Evolutionary conservation across 1,284 basidiomycete species (phyloP).

Genomic region (Sporisorium reilianum): DNA sequence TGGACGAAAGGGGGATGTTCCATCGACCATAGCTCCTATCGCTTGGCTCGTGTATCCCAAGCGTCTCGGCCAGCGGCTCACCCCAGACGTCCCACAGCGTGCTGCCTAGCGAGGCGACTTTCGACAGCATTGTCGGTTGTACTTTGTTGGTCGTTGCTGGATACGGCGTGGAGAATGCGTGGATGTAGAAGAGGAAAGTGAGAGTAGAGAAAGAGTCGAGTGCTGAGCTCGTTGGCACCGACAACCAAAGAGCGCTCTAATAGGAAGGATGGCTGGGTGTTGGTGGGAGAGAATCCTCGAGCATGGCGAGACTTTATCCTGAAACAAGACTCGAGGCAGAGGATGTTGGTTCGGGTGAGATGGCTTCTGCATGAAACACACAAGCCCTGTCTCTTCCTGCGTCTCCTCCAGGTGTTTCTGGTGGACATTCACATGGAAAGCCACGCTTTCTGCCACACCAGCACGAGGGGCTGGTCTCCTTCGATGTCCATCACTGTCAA

Average conservation of each 20-base stretch:
- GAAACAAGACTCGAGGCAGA: background rate
- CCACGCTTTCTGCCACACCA: no score
- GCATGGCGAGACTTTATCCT: background rate
- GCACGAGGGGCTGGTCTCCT: no score
- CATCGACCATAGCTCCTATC: constrained; percentile 61
- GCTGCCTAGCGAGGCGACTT: constrained; percentile 14
- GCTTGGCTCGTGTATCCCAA: constrained; percentile 49
- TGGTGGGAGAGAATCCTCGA: background rate
- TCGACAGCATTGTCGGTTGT: background rate
- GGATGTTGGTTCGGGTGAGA: background rate
- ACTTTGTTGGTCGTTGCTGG: background rate
- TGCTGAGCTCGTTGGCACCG: constrained; percentile 6
- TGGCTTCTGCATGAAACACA: background rate
- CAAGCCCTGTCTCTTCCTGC: background rate
- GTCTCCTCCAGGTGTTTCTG: background rate
- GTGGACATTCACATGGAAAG: no score
- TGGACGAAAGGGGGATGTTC: constrained; percentile 60
- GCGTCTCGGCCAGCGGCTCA: constrained; percentile 44
- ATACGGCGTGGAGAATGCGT: no score
- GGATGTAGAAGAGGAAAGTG: background rate
- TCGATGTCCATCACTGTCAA: no score
- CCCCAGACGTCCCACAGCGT: constrained; percentile 60
- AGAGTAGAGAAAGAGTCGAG: background rate
- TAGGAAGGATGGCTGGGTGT: background rate
- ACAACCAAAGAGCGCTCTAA: constrained; percentile 6